These are phyloP conservation scores for Fusarium udum DNA, from an alignment of 2,329 filamentous ascomycete species.

Conservation along the genomic window DNA sequence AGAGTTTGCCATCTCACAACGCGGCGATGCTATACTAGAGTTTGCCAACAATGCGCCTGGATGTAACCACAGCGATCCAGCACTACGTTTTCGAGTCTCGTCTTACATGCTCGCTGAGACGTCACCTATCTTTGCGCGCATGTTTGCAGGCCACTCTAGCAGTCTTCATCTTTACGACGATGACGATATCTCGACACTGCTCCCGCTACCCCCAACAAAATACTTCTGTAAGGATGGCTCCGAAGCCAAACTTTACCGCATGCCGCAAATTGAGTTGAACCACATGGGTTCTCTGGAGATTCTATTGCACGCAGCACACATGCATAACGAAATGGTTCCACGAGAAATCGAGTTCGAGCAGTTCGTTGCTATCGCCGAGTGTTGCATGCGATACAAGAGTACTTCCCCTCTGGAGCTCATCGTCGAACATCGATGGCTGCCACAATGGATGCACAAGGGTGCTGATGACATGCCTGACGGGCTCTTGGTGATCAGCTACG, in stretches of 20 bases:
- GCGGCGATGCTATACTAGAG: slow-evolving; percentile 62
- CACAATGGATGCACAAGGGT: slow-evolving; percentile 60
- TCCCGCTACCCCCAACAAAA: slow-evolving; percentile 49
- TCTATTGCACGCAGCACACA: slow-evolving; percentile 61
- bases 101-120: slow-evolving; percentile 61
- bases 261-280: slow-evolving; percentile 62
- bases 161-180: slow-evolving; percentile 49
- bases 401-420: slow-evolving; percentile 60
- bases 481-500: slow-evolving; percentile 62
- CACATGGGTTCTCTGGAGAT: slow-evolving; percentile 54
- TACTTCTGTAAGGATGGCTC: slow-evolving; percentile 55
- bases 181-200: slow-evolving; percentile 48
- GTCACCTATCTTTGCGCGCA: slow-evolving; percentile 61
- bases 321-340: slow-evolving; percentile 58
- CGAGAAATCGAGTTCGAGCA: slow-evolving; percentile 57
- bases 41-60: slow-evolving; percentile 57
- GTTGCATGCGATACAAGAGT: slow-evolving; percentile 60
- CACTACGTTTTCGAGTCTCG: slow-evolving; percentile 61
- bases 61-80: slow-evolving; percentile 47
- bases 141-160: slow-evolving; percentile 52
- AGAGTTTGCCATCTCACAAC: slow-evolving; percentile 55
- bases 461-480: slow-evolving; percentile 61
- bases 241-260: slow-evolving; percentile 59
- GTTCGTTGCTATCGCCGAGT: slow-evolving; percentile 63
- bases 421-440: slow-evolving; percentile 63